Base-by-base conservation (phyloP, 139 green algal species). In the Micractinium sp. region DNA sequence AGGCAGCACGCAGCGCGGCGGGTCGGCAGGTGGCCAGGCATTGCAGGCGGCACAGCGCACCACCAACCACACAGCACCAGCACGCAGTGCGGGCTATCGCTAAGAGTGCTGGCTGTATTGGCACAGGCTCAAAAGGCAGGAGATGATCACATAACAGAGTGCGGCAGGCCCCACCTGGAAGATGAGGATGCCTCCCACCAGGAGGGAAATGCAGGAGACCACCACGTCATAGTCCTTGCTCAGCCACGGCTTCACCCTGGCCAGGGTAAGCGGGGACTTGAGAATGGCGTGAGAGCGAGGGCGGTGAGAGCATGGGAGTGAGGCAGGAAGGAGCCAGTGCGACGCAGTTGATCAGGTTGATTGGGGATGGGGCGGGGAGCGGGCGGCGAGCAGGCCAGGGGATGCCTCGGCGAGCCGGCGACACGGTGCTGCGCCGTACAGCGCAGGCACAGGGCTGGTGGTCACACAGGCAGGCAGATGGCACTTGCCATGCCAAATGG, bases 131-230 rank as follows among this genome's bases (percentile, higher is more conserved):
- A n/a, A n/a, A n/a, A n/a, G n/a, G n/a, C n/a, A n/a, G n/a, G n/a
- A n/a, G n/a, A n/a, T n/a, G n/a, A n/a, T n/a, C n/a, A n/a, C n/a
- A n/a, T n/a, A n/a, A n/a, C n/a, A n/a, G n/a, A n/a, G n/a, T n/a
- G n/a, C n/a, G n/a, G n/a, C n/a, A n/a, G n/a, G 1, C 19, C 88
- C 25, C 67, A 94, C 92, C 90, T 97, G 95, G 81, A 97, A 97
- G 36, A 97, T 90, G 36, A 97, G 93, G 84, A 97, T 97, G 81
- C 95, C 95, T 9, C 95, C 95, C 56, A 90, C 91, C 41, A 96
- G 91, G 5, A 96, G 82, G 18, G 92, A 90, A 19, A 96, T 86
- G 77, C 91, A 95, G 23, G 92, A 95, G 41, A 97, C 90, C 63
- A 97, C 91, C 38, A 97, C 90, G 81, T 97, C 95, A 61, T 95